These are phyloP conservation scores for Gymnopilus junonius DNA, from an alignment of 768 basidiomycete species.

Conservation along the genomic window DNA sequence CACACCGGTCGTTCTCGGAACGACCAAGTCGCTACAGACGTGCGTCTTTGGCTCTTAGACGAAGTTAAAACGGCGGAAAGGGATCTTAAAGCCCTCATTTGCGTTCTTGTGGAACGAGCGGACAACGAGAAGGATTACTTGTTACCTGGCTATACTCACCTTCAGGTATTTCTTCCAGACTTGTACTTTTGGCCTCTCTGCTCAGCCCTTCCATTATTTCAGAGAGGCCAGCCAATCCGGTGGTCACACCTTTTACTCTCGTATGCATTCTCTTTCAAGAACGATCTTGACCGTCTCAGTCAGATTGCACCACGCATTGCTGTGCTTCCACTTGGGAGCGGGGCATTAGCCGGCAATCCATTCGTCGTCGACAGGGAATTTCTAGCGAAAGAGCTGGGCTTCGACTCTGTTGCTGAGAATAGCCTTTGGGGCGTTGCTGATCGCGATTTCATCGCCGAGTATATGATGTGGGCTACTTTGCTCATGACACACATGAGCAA, in stretches of 20 bases:
- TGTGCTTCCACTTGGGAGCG: conserved; percentile 91
- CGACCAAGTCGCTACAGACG: conserved; percentile 98
- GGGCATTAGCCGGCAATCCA: conserved; percentile 96
- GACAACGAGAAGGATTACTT: conserved; percentile 91
- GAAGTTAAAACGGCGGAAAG: conserved; percentile 70
- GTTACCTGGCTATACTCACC: conserved; percentile 96
- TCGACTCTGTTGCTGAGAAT: conserved; percentile 89
- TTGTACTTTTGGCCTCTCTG: not conserved
- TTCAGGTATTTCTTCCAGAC: conserved; percentile 67
- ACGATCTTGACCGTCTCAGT: conserved; percentile 83
- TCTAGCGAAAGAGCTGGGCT: conserved; percentile 88
- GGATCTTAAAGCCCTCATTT: conserved; percentile 76
- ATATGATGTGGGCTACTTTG: conserved; percentile 94
- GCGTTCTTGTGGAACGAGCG: conserved; percentile 90
- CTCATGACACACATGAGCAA: conserved; percentile 94
- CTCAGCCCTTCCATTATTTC: conserved; percentile 1
- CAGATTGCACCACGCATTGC: conserved; percentile 90
- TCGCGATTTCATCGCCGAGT: conserved; percentile 96
- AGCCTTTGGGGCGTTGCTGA: conserved; percentile 97
- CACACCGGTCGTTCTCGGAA: conserved; percentile 98
- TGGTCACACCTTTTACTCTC: conserved; percentile 98
- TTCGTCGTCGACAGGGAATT: conserved; percentile 94
- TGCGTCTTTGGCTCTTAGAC: conserved; percentile 93
- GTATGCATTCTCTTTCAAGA: conserved; percentile 92
- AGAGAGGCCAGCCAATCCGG: conserved; percentile 98